These are phyloP conservation scores for Decorospora gaudefroyi DNA, from an alignment of 2,329 filamentous ascomycete genomes.

Conservation along the genomic window DNA sequence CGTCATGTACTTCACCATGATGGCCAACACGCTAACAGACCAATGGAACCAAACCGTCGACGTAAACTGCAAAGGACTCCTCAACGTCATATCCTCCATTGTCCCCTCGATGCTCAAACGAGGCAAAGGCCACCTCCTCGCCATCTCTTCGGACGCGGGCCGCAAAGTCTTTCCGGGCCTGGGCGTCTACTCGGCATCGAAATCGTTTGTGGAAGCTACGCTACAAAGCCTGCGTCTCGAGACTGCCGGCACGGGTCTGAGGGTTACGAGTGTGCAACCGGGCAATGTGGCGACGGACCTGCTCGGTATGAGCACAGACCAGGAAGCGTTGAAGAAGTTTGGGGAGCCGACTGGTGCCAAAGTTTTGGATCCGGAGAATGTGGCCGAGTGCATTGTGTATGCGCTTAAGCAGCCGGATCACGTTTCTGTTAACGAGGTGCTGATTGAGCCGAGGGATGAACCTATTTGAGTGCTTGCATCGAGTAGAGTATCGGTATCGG, in stretches of 20 bases:
- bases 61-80: conserved; percentile 82
- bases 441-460: conserved; percentile 59
- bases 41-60: conserved; percentile 84
- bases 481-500: no score
- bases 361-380: conserved; percentile 73
- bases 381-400: conserved; percentile 73
- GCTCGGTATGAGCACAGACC: conserved; percentile 73
- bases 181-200: conserved; percentile 80
- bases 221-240: conserved; percentile 76
- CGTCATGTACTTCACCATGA: conserved; percentile 89
- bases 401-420: conserved; percentile 74
- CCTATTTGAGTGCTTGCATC: conserved; percentile 40
- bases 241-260: conserved; percentile 72
- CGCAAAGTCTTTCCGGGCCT: conserved; percentile 81
- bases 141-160: conserved; percentile 80
- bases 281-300: conserved; percentile 77
- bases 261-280: conserved; percentile 76
- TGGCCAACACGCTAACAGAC: conserved; percentile 73
- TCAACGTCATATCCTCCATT: conserved; percentile 71
- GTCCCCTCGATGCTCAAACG: conserved; percentile 74
- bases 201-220: conserved; percentile 84
- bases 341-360: conserved; percentile 75
- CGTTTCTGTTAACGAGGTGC: conserved; percentile 77
- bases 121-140: conserved; percentile 72
- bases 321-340: conserved; percentile 77